Evolutionary conservation across 176 grass and related monocot genomes (phyloP), one percentile per base, ranked within the genome.

Genomic region (Avena sativa): DNA sequence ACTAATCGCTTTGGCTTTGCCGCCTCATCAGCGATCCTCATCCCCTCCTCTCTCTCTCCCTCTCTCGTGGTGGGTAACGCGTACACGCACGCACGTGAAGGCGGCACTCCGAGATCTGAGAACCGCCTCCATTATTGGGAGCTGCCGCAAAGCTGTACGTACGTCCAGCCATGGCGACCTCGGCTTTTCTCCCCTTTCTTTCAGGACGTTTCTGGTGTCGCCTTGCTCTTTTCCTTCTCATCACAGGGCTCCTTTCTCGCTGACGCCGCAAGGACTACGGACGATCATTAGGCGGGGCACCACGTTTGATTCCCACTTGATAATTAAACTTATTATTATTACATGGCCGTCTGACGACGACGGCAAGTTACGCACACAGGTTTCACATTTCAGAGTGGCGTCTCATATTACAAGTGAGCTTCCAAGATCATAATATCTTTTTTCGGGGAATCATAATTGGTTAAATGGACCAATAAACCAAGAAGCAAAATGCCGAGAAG

Each of bases 121-220:
- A 88, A 21, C 20, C 28, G 12, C 16, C 67, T 36, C 19, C 85
- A 91, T 85, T 88, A 85, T 88, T 85, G 46, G 81, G 48, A 74
- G 38, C 57, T 20, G 38, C 57, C 4, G n/a, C 64, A 53, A 80
- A 91, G 75, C 57, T 55, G 40, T 34, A 34, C 55, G 59, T 21
- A 46, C 56, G 51, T 10, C 62, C 72, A 80, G 55, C 83, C 34
- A 80, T 48, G 67, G 87, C 86, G 52, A 34, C 51, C 75, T 40
- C 2, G 13, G 9, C 20, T 78, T 57, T 77, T 16, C 50, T 63
- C 47, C 9, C 36, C 21, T 58, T 85, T 59, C 76, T 76, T 56
- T 47, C 76, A 44, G 34, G 48, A 68, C 72, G 73, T 76, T 58
- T 84, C 17, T 57, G 77, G 83, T 32, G 49, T 85, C 82, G 30